phyloP scores from a whole-genome alignment of 495 filamentous ascomycete species.

The Amniculicola lignicola region DNA sequence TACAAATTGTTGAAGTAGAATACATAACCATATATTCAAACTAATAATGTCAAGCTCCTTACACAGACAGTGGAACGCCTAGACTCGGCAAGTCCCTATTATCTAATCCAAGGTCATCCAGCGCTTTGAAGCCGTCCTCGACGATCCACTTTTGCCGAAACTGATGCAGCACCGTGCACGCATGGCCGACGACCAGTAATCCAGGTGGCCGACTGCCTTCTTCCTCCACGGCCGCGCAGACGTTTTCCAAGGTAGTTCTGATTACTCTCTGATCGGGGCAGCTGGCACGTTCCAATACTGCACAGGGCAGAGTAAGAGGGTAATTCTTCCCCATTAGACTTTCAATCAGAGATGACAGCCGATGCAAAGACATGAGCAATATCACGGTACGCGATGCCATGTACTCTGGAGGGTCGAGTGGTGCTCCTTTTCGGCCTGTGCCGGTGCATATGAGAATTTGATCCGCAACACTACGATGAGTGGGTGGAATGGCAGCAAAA shows the following conservation, averaged over 20 bases:
- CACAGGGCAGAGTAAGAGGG: slow-evolving; percentile 68
- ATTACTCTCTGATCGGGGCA: slow-evolving; percentile 94
- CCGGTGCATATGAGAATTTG: slow-evolving; percentile 93
- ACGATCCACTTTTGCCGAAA: slow-evolving; percentile 71
- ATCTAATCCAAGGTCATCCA: slow-evolving; percentile 39
- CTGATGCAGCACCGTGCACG: slow-evolving; percentile 69
- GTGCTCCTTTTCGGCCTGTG: slow-evolving; percentile 85
- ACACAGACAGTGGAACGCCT: no score
- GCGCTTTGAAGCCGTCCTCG: slow-evolving; percentile 79
- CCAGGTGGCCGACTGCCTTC: slow-evolving; percentile 88
- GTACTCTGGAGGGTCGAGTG: slow-evolving; percentile 75
- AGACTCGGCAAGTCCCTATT: no score
- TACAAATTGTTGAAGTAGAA: no score
- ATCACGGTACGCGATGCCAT: slow-evolving; percentile 76
- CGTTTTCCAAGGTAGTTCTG: slow-evolving; percentile 73
- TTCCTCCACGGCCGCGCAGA: slow-evolving; percentile 79
- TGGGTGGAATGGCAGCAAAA: slow-evolving; percentile 82
- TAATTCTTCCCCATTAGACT: slow-evolving; percentile 46
- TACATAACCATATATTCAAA: no score
- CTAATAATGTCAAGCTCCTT: no score
- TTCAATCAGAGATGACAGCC: slow-evolving; percentile 61
- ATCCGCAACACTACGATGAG: slow-evolving; percentile 85
- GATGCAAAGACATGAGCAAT: slow-evolving; percentile 94
- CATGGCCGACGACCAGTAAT: slow-evolving; percentile 79
- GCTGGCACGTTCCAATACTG: slow-evolving; percentile 89